phyloP scores from a whole-genome alignment of 73 alveolate genomes.

The Blepharisma japonicum region DNA sequence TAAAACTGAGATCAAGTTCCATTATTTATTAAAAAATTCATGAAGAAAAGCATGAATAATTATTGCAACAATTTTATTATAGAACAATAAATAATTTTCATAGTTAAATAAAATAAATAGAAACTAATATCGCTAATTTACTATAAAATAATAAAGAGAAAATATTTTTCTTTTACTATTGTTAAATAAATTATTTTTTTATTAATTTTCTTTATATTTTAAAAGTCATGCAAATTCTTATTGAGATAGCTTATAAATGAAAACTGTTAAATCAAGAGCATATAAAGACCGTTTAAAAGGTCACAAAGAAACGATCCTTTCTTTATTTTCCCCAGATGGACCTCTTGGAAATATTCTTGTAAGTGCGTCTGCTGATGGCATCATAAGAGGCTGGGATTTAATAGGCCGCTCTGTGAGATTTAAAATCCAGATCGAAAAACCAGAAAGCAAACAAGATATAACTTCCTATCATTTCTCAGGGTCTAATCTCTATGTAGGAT shows the following conservation, averaged over 20 bases:
- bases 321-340: constrained; percentile 55
- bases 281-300: constrained; percentile 58
- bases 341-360: constrained; percentile 46
- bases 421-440: constrained; percentile 6
- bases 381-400: constrained; percentile 36
- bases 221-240: no score
- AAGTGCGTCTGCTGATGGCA: constrained; percentile 67
- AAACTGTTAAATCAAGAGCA: constrained; percentile 40
- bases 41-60: no score
- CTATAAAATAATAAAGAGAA: no score
- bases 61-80: no score
- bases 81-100: no score
- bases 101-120: no score
- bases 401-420: background rate
- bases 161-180: no score
- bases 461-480: constrained; percentile 35
- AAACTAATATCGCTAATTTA: no score
- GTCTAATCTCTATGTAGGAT: constrained; percentile 53
- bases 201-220: no score
- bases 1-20: no score
- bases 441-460: constrained; percentile 17
- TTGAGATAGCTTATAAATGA: background rate
- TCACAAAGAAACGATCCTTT: constrained; percentile 56
- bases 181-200: no score
- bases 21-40: no score